Evolutionary conservation across 2,329 filamentous ascomycete species (phyloP).

Genomic region (Fusarium burgessii): DNA sequence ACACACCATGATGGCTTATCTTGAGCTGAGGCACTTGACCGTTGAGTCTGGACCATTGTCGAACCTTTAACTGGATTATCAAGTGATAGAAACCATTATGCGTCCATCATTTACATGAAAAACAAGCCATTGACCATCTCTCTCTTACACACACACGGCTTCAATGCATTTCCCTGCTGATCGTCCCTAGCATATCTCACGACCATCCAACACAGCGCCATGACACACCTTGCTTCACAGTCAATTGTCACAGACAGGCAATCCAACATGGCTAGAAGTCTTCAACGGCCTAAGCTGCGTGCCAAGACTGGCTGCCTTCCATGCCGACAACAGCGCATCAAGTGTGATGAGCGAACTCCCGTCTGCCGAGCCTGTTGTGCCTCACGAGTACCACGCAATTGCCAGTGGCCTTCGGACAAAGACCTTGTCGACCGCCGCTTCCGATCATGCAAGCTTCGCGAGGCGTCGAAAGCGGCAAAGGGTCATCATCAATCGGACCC

Average conservation of each 20-base stretch:
- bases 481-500: neutral
- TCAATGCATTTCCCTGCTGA: too few species aligned
- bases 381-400: neutral
- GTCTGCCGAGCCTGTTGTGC: neutral
- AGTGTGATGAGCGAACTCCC: neutral
- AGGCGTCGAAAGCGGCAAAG: too few species aligned
- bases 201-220: neutral
- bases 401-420: neutral
- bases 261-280: neutral
- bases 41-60: neutral
- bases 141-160: neutral
- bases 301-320: neutral
- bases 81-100: neutral
- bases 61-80: accelerated
- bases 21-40: neutral
- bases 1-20: neutral
- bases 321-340: neutral
- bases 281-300: neutral
- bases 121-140: neutral
- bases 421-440: neutral
- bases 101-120: accelerated
- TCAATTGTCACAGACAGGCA: neutral
- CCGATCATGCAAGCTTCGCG: neutral
- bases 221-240: accelerated
- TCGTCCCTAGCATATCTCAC: neutral